Percentiles rank a stretch among this genome's conserved stretches.
Conservation (phyloP, 805 yeast genomes). For the Candida ortonii region DNA sequence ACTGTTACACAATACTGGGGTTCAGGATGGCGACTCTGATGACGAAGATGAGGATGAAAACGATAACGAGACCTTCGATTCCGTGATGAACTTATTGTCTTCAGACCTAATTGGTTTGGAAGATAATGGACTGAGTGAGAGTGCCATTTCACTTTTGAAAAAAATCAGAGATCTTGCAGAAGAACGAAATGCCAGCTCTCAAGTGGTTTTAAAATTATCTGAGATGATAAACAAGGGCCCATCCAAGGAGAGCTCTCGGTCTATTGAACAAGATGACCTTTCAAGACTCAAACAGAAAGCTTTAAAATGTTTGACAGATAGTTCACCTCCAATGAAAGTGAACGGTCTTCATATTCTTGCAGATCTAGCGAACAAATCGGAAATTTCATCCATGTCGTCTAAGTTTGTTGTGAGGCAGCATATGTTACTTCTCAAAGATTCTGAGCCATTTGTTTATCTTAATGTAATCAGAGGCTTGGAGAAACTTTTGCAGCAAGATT, state of each 20-base stretch:
- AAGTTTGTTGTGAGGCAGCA: conserved; percentile 61
- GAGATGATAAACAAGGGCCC: no score
- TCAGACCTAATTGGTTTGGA: conserved; percentile 32
- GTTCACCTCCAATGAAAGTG: conserved; percentile 79
- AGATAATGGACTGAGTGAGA: conserved; percentile 7
- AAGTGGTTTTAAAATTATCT: conserved; percentile 5
- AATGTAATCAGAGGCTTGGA: conserved; percentile 81
- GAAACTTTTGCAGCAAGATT: conserved; percentile 47
- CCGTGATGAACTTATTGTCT: conserved; percentile 38
- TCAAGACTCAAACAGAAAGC: conserved; percentile 63
- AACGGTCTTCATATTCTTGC: conserved; percentile 73
- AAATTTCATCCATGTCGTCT: conserved; percentile 45
- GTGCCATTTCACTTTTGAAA: conserved; percentile 7
- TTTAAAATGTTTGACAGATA: conserved; percentile 65
- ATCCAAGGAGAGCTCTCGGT: no score
- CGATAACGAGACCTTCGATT: conserved; percentile 31
- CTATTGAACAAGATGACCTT: no score
- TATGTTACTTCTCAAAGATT: conserved; percentile 61
- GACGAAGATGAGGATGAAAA: conserved; percentile 40
- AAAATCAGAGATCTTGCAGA: conserved; percentile 14
- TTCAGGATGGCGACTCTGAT: conserved; percentile 32
- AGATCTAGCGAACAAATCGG: conserved; percentile 40
- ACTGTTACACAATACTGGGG: no score
- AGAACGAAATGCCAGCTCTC: background rate
- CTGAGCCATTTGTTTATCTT: conserved; percentile 84